phyloP scores from a whole-genome alignment of 768 basidiomycete species.

The Hericium erinaceus region DNA sequence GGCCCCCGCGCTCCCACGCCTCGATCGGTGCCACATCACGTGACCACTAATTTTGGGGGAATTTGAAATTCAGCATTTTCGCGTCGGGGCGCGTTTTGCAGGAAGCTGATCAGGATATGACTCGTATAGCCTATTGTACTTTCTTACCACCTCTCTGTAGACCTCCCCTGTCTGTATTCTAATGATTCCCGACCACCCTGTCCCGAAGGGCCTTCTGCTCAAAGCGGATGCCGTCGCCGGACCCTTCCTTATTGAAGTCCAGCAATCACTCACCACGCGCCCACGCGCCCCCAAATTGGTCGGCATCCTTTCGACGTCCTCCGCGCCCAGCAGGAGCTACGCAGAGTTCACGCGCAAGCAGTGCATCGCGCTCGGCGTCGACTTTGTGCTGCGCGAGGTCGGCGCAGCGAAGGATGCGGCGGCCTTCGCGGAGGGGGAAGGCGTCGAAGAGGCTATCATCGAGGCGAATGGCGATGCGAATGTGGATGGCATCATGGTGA shows the following conservation, averaged over 20 bases:
- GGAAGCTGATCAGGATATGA: no score
- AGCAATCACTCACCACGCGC: slow-evolving; percentile 28
- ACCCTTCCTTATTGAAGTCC: slow-evolving; percentile 64
- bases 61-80: no score
- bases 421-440: slow-evolving; percentile 66
- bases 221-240: slow-evolving; percentile 72
- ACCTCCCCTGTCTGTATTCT: no score
- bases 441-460: slow-evolving; percentile 68
- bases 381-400: slow-evolving; percentile 69
- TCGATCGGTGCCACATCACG: no score
- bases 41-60: no score
- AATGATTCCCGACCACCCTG: neutral
- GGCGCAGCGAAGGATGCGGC: slow-evolving; percentile 47
- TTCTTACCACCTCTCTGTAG: no score
- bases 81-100: no score
- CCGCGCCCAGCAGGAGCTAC: slow-evolving; percentile 71
- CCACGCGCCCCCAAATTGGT: slow-evolving; percentile 62
- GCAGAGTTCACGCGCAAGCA: slow-evolving; percentile 89
- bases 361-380: slow-evolving; percentile 81
- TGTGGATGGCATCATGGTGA: slow-evolving; percentile 93
- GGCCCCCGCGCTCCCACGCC: no score
- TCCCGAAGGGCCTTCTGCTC: slow-evolving; percentile 64
- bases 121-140: no score
- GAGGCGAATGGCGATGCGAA: slow-evolving; percentile 80
- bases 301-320: slow-evolving; percentile 83